These are phyloP conservation scores for Saccharomycopsis fodiens DNA, from an alignment of 805 yeast species.

Conservation along the genomic window DNA sequence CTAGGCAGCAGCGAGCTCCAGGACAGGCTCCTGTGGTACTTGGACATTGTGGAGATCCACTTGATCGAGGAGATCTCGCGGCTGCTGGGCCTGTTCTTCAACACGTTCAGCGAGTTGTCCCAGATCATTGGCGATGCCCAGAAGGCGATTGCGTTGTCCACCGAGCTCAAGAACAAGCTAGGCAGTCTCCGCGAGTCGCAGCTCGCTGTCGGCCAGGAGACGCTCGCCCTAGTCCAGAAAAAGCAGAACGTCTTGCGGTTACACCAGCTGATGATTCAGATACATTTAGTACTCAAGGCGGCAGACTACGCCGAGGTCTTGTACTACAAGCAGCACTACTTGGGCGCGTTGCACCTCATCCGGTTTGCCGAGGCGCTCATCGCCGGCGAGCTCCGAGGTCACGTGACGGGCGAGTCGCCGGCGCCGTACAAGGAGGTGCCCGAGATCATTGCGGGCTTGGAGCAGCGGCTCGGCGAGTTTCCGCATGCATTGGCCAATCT, in stretches of 20 bases:
- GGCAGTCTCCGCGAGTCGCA: slow-evolving; percentile 39
- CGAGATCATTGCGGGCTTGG: slow-evolving; percentile 9
- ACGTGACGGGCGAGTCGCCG: slow-evolving; percentile 23
- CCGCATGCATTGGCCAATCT: slow-evolving; percentile 40
- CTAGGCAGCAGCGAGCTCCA: slow-evolving; percentile 54
- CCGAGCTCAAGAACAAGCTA: slow-evolving; percentile 40
- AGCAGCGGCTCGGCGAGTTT: slow-evolving; percentile 29
- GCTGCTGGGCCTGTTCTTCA: slow-evolving; percentile 79
- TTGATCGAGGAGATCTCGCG: slow-evolving; percentile 75
- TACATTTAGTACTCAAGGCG: slow-evolving; percentile 27
- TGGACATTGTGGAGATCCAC: slow-evolving; percentile 79
- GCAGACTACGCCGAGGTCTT: slow-evolving; percentile 43
- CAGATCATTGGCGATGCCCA: slow-evolving; percentile 49
- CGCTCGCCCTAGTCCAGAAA: slow-evolving; percentile 42
- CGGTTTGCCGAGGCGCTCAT: slow-evolving; percentile 52
- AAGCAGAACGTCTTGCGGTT: slow-evolving; percentile 53
- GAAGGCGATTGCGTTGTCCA: slow-evolving; percentile 40
- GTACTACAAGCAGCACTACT: slow-evolving; percentile 35
- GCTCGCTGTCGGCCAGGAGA: slow-evolving; percentile 42
- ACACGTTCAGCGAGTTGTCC: slow-evolving; percentile 73
- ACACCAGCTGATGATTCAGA: slow-evolving; percentile 52
- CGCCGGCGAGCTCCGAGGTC: slow-evolving; percentile 38
- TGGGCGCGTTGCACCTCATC: slow-evolving; percentile 48
- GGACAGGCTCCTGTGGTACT: slow-evolving; percentile 70
- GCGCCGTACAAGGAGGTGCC: no score